Evolutionary conservation across 2,329 filamentous ascomycete genomes (phyloP), one percentile per base, ranked within the genome.

Genomic region (Ceratocystis alfenasii): DNA sequence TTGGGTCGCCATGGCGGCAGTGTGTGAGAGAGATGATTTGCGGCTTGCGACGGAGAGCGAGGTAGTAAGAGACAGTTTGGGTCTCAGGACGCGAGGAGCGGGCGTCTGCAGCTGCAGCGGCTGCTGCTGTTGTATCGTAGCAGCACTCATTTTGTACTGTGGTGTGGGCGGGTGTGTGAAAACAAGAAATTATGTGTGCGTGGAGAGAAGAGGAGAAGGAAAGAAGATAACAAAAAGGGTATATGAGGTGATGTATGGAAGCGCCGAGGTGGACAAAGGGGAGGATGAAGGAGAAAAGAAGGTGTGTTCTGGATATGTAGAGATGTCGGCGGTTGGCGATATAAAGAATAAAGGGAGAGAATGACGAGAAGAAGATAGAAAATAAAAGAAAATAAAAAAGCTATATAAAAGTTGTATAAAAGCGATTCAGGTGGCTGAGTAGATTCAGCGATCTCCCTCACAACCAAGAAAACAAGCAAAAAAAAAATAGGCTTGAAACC

Each of bases 1-100:
- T 70, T 86, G 80, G 48, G 81, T 41, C 4, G 36, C 74, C 63
- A 78, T 76, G 25, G 77, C 74, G 55, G 81, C 72, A 4, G 75
- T 77, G 68, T 77, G 78, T 33, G 77, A 75, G n/a, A 63, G 55
- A 30, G 57, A 63, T 48, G 61, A 63, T 20, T 63, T 57, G 22
- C 25, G 61, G 30, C 20, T 33, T 46, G 62, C 50, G 5, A 62
- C 75, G 46, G 74, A 72, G 63, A 72, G 74, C 41, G 76, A 78
- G 71, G 79, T 79, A 71, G 79, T 77, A 67, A 79, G 76, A 63
- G 77, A 79, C 65, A 68, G 41, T 65, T 66, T 68, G 36, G 66
- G 63, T 50, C 66, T 60, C 15, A 33, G n/a, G 64, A 44, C 17
- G 17, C 57, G 64, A 20, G 64, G 57, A 46, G 36, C 17, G 20